Base-by-base conservation (phyloP, 2,329 filamentous ascomycete genomes). In the Coniochaeta prunicola region DNA sequence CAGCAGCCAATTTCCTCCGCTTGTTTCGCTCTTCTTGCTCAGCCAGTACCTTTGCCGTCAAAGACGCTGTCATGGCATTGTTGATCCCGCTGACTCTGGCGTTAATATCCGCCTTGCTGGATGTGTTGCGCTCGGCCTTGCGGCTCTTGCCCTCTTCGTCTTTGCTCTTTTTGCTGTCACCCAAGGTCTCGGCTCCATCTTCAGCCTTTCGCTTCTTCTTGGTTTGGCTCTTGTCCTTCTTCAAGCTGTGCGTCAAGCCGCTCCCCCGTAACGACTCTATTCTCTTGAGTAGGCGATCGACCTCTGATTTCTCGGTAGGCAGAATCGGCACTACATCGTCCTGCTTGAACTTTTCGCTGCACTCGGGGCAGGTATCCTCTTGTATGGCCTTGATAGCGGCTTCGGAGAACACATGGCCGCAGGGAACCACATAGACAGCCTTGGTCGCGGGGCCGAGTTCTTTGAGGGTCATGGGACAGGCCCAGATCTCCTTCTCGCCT, bases 391-490 rank as follows among this genome's bases (percentile, higher is more conserved):
- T 89, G 64, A 97, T 87, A 8, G 92, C 91, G 57, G 86, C 85
- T 61, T 96, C 92, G 0, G 91, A 88, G 73, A 97, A 97, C 0
- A 91, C 92, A 77, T 99, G 96, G 0, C 94, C 96, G 68, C 94
- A 99, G 0, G 94, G 94, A 4, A 97, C 90, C 2, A 99, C 68
- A 67, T 97, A 99, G 1, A 96, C 91, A 0, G 91, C 82, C 72
- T 88, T 93, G 17, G 88, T 86, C 5, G 80, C 80, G 0, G 92
- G 86, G 0, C 94, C 94, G 26, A 99, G 75, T 70, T 89, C 87
- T 70, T 96, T 96, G 67, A 89, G 84, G 1, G 92, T 96, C 58
- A 97, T 83, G 0, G 93, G 92, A 68, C 94, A 99, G 30, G 91
- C 83, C 82, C 88, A 92, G 59, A 80, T 81, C 66, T 87, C 83